Conservation (phyloP, 305 asterid genomes). For the Stenogyne calaminthoides region DNA sequence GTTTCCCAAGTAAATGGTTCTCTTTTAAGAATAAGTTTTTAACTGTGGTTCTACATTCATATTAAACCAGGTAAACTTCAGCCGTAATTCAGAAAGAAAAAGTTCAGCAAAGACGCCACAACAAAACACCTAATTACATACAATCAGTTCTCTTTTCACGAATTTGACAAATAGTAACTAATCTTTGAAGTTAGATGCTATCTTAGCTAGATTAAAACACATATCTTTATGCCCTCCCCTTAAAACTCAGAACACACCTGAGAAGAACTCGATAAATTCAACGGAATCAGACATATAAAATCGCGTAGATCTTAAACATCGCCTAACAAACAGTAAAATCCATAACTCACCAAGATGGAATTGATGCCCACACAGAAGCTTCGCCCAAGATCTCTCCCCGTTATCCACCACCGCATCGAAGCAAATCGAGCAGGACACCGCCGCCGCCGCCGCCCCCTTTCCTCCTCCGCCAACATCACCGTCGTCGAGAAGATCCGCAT, state of each 20-base stretch:
- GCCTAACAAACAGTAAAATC: slow-evolving; percentile 5
- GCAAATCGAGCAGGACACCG: slow-evolving; percentile 69
- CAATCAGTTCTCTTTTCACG: not conserved
- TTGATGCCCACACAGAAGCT: slow-evolving; percentile 85
- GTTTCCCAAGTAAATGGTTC: slow-evolving; percentile 1
- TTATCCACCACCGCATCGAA: slow-evolving; percentile 55
- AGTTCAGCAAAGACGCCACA: not conserved
- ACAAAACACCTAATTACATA: slow-evolving; percentile 8
- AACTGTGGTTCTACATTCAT: not conserved
- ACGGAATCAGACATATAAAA: slow-evolving; percentile 6
- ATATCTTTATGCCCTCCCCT: slow-evolving; percentile 1
- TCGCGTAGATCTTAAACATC: slow-evolving; percentile 28
- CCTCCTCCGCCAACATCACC: slow-evolving; percentile 44
- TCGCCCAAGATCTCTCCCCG: slow-evolving; percentile 76
- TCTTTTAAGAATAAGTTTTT: not conserved
- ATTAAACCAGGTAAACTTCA: slow-evolving; percentile 7
- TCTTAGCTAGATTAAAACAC: slow-evolving; percentile 5
- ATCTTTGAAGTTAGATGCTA: not conserved
- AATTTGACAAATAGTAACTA: not conserved
- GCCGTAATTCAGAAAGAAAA: not conserved
- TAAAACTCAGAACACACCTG: slow-evolving; percentile 1
- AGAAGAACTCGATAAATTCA: not conserved
- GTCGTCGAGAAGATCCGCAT: slow-evolving; percentile 52
- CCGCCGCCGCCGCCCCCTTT: slow-evolving; percentile 30
- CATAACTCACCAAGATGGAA: slow-evolving; percentile 69